Base-by-base conservation (phyloP, 202 grass and related monocot genomes). In the Brachypodium distachyon region DNA sequence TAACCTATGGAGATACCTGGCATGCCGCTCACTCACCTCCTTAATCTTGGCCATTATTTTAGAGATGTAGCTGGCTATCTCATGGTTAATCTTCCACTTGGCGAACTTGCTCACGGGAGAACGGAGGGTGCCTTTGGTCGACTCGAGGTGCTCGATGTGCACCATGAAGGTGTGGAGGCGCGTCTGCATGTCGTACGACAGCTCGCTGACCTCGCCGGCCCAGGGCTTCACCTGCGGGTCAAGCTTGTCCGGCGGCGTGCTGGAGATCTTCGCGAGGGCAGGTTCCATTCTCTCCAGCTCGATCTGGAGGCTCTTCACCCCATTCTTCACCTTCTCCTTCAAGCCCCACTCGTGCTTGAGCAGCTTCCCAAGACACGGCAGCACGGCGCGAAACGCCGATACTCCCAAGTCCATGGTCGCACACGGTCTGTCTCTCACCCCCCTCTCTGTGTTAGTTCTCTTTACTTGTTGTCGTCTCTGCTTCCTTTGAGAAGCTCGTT, bases 81-180 rank as follows among this genome's bases (percentile, higher is more conserved):
- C 0, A 34, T 61, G 57, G 12, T 61, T 33, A 60, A 33, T 33
- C 13, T 4, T 1, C 14, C 0, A 1, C 28, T n/a, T n/a, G n/a
- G n/a, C n/a, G n/a, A n/a, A n/a, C n/a, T n/a, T n/a, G 6, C 0
- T 34, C 14, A 1, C 7, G 0, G 3, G 5, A 60, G 31, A 3
- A n/a, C 17, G 0, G 7, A n/a, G 1, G 16, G 0, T 11, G 16
- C 2, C 56, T 31, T 61, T 61, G 16, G 7, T 19, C 3, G 29
- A 61, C 7, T 61, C 8, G 7, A 61, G 18, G 57, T 8, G 1
- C 7, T 61, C 8, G 7, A 61, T 34, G 57, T 8, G 1, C 0
- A 17, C 3, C 31, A 61, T 11, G 57, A 61, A 61, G 7, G 29
- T 4, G 8, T 61, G 57, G 7, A 61, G 57, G 7, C 3, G 3